phyloP scores from a whole-genome alignment of 2,329 filamentous ascomycete species.

The Allantophomopsis cytisporea region DNA sequence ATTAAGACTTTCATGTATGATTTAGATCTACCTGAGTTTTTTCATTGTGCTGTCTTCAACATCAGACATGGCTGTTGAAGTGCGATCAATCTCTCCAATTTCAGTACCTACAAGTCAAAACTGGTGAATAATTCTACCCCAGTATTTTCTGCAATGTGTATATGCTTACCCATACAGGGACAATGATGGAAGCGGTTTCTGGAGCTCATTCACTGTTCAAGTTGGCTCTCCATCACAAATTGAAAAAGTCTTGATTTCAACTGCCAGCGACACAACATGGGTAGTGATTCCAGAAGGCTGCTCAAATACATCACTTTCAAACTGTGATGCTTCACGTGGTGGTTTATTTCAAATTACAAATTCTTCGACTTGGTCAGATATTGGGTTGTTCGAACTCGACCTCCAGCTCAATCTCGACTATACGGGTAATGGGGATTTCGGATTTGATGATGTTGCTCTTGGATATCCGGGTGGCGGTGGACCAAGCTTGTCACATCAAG shows the following conservation, averaged over 20 bases:
- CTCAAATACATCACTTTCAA: conserved; percentile 21
- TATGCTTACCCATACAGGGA: no score
- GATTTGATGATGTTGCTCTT: conserved; percentile 8
- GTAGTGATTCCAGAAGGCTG: conserved; percentile 41
- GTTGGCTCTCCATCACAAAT: conserved; percentile 36
- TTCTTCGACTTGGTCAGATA: conserved; percentile 39
- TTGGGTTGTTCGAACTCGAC: conserved; percentile 7
- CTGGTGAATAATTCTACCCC: no score
- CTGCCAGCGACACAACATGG: conserved; percentile 56
- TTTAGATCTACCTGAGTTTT: no score
- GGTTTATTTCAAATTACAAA: conserved; percentile 37
- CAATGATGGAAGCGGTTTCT: conserved; percentile 31
- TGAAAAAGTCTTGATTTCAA: conserved; percentile 45
- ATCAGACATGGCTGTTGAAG: no score
- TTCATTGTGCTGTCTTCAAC: no score
- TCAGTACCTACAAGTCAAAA: no score
- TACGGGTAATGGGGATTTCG: conserved; percentile 9
- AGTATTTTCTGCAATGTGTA: no score
- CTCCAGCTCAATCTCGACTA: conserved; percentile 23
- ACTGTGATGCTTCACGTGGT: conserved; percentile 42
- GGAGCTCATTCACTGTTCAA: conserved; percentile 53
- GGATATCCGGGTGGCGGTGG: conserved; percentile 6
- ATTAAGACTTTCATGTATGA: no score
- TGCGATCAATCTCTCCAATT: no score
- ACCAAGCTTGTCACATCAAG: neutral